Evolutionary conservation across 169 alveolate genomes (phyloP), one percentile per base, ranked within the genome.

Genomic region (Cyclospora cayetanensis): DNA sequence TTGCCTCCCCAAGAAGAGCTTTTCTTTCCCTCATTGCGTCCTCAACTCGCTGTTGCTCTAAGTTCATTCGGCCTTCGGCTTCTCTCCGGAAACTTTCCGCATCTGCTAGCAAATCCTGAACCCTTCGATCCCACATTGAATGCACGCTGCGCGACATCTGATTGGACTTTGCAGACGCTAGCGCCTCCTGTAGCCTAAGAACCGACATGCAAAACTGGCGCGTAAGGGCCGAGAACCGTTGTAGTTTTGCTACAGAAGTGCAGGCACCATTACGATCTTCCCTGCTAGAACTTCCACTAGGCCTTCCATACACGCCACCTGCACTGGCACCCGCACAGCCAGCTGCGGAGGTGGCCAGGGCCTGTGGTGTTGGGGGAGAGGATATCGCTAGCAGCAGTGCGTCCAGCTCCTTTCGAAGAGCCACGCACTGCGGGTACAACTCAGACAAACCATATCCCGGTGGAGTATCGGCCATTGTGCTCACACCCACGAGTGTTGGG

Each of bases 41-140:
- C 55, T 80, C 50, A 43, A 80, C 60, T 42, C 90, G 90, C 90
- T 53, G 90, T 41, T 80, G 90, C 31, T 80, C 90, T 46, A 80
- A 52, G 35, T 52, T 80, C 90, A 80, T 41, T 46, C 90, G 90
- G 77, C 90, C 55, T 53, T 80, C 90, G 29, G 90, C 90, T 53
- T 80, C 90, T 80, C 90, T 80, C 55, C 90, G 50, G 90, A 80
- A 80, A 41, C 90, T 80, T 55, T 80, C 90, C 22, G 90, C 90
- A 52, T 80, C 90, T 31, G 90, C 90, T 0, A 52, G 76, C 90
- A 80, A 25, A 55, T 80, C 90, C 31, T 80, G 90, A 9, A 80
- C 43, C 52, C 90, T 22, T 11, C 90, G 34, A 29, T 80, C 90
- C 90, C 90, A 80, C 41, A 80, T 22, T 1, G 90, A 52, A 76